These are phyloP conservation scores for Pisolithus microcarpus DNA, from an alignment of 768 basidiomycete genomes.

Conservation along the genomic window DNA sequence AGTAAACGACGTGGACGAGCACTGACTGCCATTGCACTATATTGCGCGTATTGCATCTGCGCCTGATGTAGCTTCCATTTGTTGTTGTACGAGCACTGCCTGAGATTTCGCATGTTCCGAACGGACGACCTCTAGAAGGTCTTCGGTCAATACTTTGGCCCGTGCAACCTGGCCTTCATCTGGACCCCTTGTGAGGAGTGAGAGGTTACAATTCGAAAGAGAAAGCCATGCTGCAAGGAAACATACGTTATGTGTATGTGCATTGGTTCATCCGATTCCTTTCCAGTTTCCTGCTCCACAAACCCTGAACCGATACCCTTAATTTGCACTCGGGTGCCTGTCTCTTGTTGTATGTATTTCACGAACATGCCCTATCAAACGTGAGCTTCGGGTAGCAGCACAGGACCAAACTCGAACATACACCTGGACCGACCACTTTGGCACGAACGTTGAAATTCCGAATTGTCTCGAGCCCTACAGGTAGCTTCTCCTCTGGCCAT, in stretches of 20 bases:
- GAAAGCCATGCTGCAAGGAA: constrained; percentile 9
- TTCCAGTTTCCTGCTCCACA: constrained; percentile 83
- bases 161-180: constrained; percentile 82
- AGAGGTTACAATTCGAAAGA: constrained; percentile 4
- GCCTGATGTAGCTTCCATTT: constrained; percentile 85
- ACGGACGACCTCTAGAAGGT: constrained; percentile 82
- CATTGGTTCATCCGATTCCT: constrained; percentile 84
- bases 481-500: constrained; percentile 97
- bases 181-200: constrained; percentile 45
- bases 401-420: constrained; percentile 29
- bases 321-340: constrained; percentile 92
- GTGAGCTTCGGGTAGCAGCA: not conserved
- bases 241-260: constrained; percentile 87
- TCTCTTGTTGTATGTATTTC: constrained; percentile 97
- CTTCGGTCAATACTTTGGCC: constrained; percentile 82
- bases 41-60: constrained; percentile 73
- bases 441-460: constrained; percentile 97
- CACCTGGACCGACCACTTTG: constrained; percentile 93
- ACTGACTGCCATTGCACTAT: constrained; percentile 50
- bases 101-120: constrained; percentile 83
- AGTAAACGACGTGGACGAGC: constrained; percentile 12
- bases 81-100: constrained; percentile 57
- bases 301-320: constrained; percentile 95
- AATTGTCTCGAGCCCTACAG: constrained; percentile 81
- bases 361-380: constrained; percentile 75